phyloP scores from a whole-genome alignment of 2,329 filamentous ascomycete genomes.

The Zymoseptoria brevis region DNA sequence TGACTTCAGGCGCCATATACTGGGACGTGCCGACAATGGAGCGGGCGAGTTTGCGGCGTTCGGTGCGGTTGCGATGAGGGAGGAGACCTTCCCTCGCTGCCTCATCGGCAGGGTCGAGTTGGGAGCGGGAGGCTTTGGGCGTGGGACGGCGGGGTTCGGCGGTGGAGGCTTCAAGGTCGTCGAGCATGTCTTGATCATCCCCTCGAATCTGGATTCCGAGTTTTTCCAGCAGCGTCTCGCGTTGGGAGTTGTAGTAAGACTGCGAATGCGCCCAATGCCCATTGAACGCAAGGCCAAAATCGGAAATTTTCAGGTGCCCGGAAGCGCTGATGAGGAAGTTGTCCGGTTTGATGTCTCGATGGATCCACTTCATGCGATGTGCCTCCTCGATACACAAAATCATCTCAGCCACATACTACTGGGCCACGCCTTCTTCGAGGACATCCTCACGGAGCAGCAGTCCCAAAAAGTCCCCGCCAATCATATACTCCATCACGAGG shows the following conservation, averaged over 20 bases:
- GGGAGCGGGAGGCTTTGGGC: constrained; percentile 8
- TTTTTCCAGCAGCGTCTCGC: constrained; percentile 69
- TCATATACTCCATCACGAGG: constrained; percentile 97
- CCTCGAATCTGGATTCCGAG: constrained; percentile 67
- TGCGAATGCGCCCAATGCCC: constrained; percentile 92
- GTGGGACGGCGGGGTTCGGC: constrained; percentile 7
- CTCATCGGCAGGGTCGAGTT: constrained; percentile 18
- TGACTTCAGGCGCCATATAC: constrained; percentile 96
- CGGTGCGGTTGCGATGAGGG: constrained; percentile 38
- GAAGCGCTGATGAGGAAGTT: constrained; percentile 87
- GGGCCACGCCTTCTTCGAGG: constrained; percentile 67
- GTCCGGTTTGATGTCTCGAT: constrained; percentile 93
- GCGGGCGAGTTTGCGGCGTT: constrained; percentile 63
- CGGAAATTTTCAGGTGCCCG: constrained; percentile 89
- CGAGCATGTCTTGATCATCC: constrained; percentile 61
- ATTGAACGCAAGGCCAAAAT: constrained; percentile 92
- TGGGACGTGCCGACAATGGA: constrained; percentile 93
- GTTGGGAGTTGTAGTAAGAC: constrained; percentile 73
- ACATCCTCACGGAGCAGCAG: constrained; percentile 78
- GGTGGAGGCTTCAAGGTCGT: constrained; percentile 26
- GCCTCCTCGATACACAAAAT: constrained; percentile 89
- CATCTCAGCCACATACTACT: constrained; percentile 93
- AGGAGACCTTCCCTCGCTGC: constrained; percentile 28
- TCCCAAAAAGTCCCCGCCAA: constrained; percentile 87
- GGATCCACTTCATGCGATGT: constrained; percentile 81